Evolutionary conservation across 1,284 basidiomycete species (phyloP), one percentile per base, ranked within the genome.

Genomic region (Pseudozyma sp.): DNA sequence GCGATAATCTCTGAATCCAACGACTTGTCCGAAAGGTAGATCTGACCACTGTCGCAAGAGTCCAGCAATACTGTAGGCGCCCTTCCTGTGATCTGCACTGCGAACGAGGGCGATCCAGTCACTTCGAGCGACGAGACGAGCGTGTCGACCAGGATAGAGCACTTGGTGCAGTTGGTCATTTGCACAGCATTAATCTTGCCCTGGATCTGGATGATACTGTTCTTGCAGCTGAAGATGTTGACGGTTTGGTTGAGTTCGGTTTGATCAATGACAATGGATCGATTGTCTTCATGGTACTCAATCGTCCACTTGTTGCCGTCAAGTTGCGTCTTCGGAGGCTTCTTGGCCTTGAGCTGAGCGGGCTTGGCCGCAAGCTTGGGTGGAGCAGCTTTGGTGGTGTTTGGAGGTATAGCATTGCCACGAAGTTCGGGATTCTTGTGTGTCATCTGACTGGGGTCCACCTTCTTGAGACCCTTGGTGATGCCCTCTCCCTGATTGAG

Each of bases 151-250:
- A 98, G 89, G 31, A 99, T 88, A 3, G 93, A 91, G 0, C 93
- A 95, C 86, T 95, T 96, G 52, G 88, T 90, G 87, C 94, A 97
- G 56, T 76, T 76, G 49, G 64, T 89, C 75, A 99, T 87, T 16
- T 92, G 94, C 39, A 99, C 90, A 5, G 95, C 95, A 83, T 99
- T 99, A 80, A 95, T 90, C 87, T 99, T 99, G 83, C 96, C 96
- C 83, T 92, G 92, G 85, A 99, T 88, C 63, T 93, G 87, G 56
- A 99, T 88, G 0, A 92, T 92, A n/a, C 90, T 89, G 81, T 92
- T 92, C 87, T 95, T 97, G 89, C 95, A 97, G 25, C 90, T 91
- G 85, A 91, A 99, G 52, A 99, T 87, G 86, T 94, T 96, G 64
- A 99, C 90, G 2, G 90, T 91, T 70, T 99, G 95, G 81, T 88